These are phyloP conservation scores for Fusarium oligoseptatum DNA, from an alignment of 2,329 filamentous ascomycete species.

Conservation along the genomic window DNA sequence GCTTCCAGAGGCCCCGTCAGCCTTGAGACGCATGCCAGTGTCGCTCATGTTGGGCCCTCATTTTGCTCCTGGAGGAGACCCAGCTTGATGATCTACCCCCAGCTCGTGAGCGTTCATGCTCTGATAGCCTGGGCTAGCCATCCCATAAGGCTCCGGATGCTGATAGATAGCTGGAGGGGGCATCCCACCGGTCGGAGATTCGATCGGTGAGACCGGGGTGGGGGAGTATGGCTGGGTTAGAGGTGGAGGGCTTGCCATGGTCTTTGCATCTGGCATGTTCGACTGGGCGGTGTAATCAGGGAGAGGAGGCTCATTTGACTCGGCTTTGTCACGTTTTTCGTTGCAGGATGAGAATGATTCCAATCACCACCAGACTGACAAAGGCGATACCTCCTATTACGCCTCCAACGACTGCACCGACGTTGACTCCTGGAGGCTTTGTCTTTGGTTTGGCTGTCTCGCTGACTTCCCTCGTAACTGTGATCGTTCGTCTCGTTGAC, in stretches of 20 bases:
- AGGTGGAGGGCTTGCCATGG: not conserved
- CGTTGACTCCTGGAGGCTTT: not conserved
- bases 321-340: not conserved
- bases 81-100: not conserved
- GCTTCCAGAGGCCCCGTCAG: fast-evolving
- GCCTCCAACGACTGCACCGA: not conserved
- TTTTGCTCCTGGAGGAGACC: not conserved
- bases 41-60: not conserved
- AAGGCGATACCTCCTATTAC: not conserved
- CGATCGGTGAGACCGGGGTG: not conserved
- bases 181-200: not conserved
- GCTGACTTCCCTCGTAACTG: not conserved
- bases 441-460: not conserved
- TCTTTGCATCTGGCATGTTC: not conserved
- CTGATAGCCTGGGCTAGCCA: not conserved
- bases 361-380: not conserved
- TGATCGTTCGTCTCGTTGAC: not conserved
- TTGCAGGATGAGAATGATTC: not conserved
- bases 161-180: not conserved
- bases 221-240: not conserved
- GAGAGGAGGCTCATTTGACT: not conserved
- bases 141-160: not conserved
- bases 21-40: not conserved
- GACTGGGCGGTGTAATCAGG: not conserved
- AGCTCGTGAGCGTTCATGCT: not conserved